Base-by-base conservation (phyloP, 1,284 basidiomycete species). In the Tylopilus sp. region DNA sequence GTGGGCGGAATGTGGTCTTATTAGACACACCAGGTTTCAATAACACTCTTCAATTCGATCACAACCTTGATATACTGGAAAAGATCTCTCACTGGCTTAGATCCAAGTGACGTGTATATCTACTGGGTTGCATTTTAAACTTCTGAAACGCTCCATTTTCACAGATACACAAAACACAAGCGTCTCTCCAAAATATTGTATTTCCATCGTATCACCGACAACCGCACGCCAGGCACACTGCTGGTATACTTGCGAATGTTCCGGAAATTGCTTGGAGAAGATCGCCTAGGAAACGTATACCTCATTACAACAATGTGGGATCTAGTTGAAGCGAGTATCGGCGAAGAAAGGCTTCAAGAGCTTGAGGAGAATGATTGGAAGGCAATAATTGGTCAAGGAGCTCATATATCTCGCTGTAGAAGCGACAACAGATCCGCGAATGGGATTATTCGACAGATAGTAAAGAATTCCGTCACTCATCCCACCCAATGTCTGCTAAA, bases 121-220 rank as follows among this genome's bases (percentile, higher is more conserved):
- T 32, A 38, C 12, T 19, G 6, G 12, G 3, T 32, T 4, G 39
- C n/a, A 0, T 47, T 32, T 47, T 26, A 38, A 12, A 44, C 10
- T 36, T 36, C 33, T 36, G 6, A 22, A 4, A 44, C 8, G 19
- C 22, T 16, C 22, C 10, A 12, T n/a, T 49, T 19, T 52, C n/a
- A 41, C 49, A 85, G 82, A 39, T 78, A 82, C 62, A 24, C n/a
- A 2, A 67, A 77, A 47, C 71, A 74, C 54, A 64, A 62, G n/a
- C 59, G 74, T 36, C 72, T 87, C 8, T 77, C 80, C 19, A 84
- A 83, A 0, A 76, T 87, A 55, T 75, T 87, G 29, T 87, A 86
- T 70, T 71, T 86, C 65, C 85, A 87, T 65, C 80, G 82, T 6
- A 87, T 87, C 63, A 79, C 82, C 9, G 84, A 86, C 69, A 77